These are phyloP conservation scores for Zygnema cylindricum DNA, from an alignment of 139 green algal genomes.

Conservation along the genomic window DNA sequence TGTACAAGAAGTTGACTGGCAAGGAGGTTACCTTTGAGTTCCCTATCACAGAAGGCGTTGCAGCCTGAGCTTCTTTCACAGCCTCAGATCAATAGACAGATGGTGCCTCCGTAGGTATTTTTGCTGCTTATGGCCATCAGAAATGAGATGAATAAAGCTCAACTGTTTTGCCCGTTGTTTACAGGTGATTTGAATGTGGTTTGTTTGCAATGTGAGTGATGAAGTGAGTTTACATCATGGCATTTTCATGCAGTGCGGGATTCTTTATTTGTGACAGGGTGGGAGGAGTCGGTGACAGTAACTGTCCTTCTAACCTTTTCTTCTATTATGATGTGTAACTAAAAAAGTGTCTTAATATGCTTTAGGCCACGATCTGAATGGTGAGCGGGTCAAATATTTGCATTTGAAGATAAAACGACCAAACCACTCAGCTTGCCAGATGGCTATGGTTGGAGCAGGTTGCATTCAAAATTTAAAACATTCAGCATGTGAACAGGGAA, in stretches of 20 bases:
- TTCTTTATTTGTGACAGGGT: background rate
- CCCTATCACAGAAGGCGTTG: constrained; percentile 44
- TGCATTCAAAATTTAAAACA: too few species aligned
- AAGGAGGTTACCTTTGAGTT: constrained; percentile 95
- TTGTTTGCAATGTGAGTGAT: background rate
- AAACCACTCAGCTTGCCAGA: too few species aligned
- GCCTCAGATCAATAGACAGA: background rate
- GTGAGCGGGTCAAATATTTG: too few species aligned
- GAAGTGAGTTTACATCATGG: background rate
- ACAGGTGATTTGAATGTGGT: background rate
- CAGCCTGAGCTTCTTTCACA: background rate
- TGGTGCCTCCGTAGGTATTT: background rate
- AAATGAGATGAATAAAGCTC: background rate
- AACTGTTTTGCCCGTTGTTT: background rate
- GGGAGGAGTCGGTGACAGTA: too few species aligned
- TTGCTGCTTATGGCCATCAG: too few species aligned
- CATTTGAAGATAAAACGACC: too few species aligned
- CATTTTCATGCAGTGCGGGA: background rate
- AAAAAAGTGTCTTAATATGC: background rate
- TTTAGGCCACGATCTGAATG: too few species aligned
- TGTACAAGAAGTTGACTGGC: constrained; percentile 99
- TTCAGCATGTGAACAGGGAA: too few species aligned
- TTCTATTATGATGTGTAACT: background rate
- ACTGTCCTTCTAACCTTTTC: too few species aligned
- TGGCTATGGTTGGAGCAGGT: too few species aligned